Evolutionary conservation across 305 asterid genomes (phyloP).

Genomic region (Solanum hybrid): DNA sequence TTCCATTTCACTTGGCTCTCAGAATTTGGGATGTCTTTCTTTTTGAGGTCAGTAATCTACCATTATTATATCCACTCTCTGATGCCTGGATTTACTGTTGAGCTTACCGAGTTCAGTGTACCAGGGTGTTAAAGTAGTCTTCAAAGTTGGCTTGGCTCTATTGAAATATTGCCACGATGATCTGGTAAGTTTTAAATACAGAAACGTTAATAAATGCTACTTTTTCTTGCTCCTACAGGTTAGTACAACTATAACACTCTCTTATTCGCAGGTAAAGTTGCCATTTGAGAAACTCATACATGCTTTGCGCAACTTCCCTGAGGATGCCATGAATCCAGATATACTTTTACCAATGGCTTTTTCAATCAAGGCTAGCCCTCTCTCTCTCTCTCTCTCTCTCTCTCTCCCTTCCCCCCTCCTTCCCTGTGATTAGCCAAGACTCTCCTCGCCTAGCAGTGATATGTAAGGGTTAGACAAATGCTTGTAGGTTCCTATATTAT

Average conservation of each 20-base stretch:
- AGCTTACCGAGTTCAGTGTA: slow-evolving; percentile 9
- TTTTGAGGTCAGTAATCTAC: slow-evolving; percentile 55
- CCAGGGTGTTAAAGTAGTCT: slow-evolving; percentile 84
- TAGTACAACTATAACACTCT: not conserved
- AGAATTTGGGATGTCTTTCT: slow-evolving; percentile 98
- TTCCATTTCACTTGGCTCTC: slow-evolving; percentile 93
- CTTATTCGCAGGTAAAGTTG: slow-evolving; percentile 52
- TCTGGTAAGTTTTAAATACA: slow-evolving; percentile 42
- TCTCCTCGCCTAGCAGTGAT: not conserved
- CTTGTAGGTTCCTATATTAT: not conserved
- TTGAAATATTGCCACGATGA: slow-evolving; percentile 88
- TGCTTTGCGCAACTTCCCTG: slow-evolving; percentile 85
- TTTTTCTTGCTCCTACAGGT: slow-evolving; percentile 2
- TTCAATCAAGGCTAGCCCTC: slow-evolving; percentile 58
- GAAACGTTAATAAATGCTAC: slow-evolving; percentile 9
- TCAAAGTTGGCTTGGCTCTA: slow-evolving; percentile 87
- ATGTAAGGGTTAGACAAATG: not conserved
- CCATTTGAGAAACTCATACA: slow-evolving; percentile 91
- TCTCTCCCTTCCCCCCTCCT: not conserved
- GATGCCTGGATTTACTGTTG: slow-evolving; percentile 2
- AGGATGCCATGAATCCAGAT: slow-evolving; percentile 94
- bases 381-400: not conserved
- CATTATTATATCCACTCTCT: not conserved
- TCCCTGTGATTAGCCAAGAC: not conserved
- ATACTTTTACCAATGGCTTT: slow-evolving; percentile 76